Evolutionary conservation across 1,139 yeast species (phyloP), one percentile per base, ranked within the genome.

Genomic region (Suhomyces atakaporum): DNA sequence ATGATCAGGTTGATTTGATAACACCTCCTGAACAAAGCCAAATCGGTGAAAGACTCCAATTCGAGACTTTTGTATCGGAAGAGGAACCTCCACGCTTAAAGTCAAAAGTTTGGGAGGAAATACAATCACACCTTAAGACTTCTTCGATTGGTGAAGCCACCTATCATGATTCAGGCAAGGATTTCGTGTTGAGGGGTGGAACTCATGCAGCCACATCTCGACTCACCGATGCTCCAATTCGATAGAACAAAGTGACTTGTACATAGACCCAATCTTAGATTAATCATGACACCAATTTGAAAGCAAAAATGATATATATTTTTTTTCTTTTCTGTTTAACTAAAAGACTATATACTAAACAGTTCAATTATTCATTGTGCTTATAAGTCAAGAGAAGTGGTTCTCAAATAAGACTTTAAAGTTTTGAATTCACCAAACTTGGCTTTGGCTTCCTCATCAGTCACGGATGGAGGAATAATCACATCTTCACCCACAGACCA

Each of bases 401-500:
- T 45, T 46, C 57, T 48, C 62, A 86, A 75, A 73, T 86, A 86
- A 41, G 90, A 89, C 73, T 84, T 85, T 67, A 86, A 73, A 47
- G 77, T 70, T 63, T 84, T 74, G 77, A 81, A 84, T 57, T 82
- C 77, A 45, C 90, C 90, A 74, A 84, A 85, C 54, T 78, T 63
- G 43, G 75, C 74, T 66, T 76, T 75, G 36, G 94, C 94, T 58
- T 79, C 86, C 39, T 78, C 86, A 60, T 83, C 79, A 38, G 79
- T 64, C 37, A 82, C 84, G 38, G 77, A 61, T 49, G 92, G 90
- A 49, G 84, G 90, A 46, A 86, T 82, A 53, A 86, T 84, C 41
- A 85, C 94, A 63, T 86, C 95, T 51, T 85, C 84, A 51, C 95
- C 95, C 40, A 84, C 85, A 49, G 78, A 75, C 95, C 95, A 86